Base-by-base conservation (phyloP, 1,284 basidiomycete species). In the Fomitopsis pinicola region DNA sequence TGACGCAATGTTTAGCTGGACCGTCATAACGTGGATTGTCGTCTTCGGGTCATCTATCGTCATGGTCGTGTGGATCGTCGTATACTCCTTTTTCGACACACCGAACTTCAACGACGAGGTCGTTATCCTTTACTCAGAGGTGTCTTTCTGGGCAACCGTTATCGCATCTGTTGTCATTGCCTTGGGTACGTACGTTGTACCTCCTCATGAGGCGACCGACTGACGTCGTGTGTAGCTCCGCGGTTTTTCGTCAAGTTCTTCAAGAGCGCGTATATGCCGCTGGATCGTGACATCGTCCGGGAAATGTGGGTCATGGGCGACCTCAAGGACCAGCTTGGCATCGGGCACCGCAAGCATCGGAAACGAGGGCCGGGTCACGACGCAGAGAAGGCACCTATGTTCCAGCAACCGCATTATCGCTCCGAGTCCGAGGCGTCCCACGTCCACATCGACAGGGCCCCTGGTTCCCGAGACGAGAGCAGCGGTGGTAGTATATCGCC, bases 291-390 rank as follows among this genome's bases (percentile, higher is more conserved):
- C 68, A 89, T 97, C 63, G 80, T 97, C 10, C 87, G 95, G 22
- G 95, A 97, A 75, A 89, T 87, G 80, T 96, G 94, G 94, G 89
- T 95, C 6, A 74, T 76, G 55, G 94, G 94, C 5, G 86, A 94
- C 69, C 80, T 96, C 59, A 95, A 96, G 72, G 89, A 92, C 63
- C 84, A 82, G 55, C 81, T 96, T 0, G 94, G 94, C 0, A 82
- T 96, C 59, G 73, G 77, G 50, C 88, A 86, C 69, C 78, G 86
- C 57, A 64, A 76, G 66, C 59, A 82, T 71, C 68, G 80, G 78
- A 75, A 73, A 61, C 68, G 62, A n/a, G 44, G 50, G 35, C 28
- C 56, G 8, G 63, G 64, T 58, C 60, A 60, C 45, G 79, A 78
- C 61, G 71, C 83, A 2, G 88, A 91, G 74, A 78, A 80, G 17